phyloP scores from a whole-genome alignment of 805 yeast genomes.

The Candida michaelii region DNA sequence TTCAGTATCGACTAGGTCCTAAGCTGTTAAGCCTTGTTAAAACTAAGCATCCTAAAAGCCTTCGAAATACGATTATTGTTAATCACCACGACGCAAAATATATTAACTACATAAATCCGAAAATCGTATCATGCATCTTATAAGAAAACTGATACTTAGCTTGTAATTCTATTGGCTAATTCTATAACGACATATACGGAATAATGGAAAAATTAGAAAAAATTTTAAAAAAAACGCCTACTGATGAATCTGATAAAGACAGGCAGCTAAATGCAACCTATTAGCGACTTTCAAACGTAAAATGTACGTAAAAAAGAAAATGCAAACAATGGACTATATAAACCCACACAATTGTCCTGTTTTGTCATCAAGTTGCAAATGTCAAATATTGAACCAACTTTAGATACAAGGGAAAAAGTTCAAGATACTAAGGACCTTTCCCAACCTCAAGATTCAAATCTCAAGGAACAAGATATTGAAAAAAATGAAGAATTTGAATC shows the following conservation, averaged over 20 bases:
- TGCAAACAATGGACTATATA: not conserved
- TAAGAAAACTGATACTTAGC: too few relatives aligned
- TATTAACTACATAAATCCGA: too few relatives aligned
- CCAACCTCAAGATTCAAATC: too few relatives aligned
- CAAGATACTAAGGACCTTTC: too few relatives aligned
- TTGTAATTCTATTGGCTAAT: not conserved
- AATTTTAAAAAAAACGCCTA: not conserved
- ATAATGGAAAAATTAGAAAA: not conserved
- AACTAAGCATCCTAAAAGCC: too few relatives aligned
- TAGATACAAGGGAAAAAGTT: not conserved
- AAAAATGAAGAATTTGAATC: not conserved
- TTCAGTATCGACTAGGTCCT: too few relatives aligned
- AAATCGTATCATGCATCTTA: too few relatives aligned
- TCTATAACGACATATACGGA: not conserved
- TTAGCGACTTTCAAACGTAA: not conserved
- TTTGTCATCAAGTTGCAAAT: not conserved
- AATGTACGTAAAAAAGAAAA: not conserved
- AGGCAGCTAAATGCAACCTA: not conserved
- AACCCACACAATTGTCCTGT: not conserved
- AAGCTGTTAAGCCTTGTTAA: too few relatives aligned
- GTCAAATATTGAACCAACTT: not conserved
- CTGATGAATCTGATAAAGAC: constrained; percentile 3
- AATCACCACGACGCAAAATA: too few relatives aligned
- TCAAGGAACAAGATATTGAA: too few relatives aligned
- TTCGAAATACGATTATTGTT: too few relatives aligned